phyloP scores from a whole-genome alignment of 1,284 basidiomycete genomes.

The Moniliophthora roreri region DNA sequence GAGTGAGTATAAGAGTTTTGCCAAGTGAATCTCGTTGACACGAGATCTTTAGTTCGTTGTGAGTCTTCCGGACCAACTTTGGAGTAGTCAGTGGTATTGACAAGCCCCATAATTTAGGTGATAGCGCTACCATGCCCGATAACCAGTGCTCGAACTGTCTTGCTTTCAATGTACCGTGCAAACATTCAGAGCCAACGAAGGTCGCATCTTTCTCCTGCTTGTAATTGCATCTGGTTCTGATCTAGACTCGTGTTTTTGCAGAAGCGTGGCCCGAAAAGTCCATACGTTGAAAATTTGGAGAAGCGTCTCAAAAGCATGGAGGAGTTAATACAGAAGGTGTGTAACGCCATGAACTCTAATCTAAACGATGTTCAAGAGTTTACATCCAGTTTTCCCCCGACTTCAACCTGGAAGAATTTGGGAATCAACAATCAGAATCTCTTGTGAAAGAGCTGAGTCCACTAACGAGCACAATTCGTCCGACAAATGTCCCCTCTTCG shows the following conservation, averaged over 20 bases:
- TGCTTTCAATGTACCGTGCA: constrained; percentile 63
- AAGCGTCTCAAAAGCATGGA: constrained; percentile 58
- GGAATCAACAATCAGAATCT: background rate
- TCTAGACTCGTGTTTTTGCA: constrained; percentile 19
- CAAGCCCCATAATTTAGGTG: constrained; percentile 32
- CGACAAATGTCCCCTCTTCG: background rate
- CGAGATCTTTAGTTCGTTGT: constrained; percentile 30
- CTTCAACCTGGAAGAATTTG: constrained; percentile 6
- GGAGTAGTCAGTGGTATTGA: background rate
- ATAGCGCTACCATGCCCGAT: constrained; percentile 51
- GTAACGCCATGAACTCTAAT: constrained; percentile 17
- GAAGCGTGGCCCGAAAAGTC: constrained; percentile 68
- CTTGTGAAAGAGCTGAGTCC: too few species aligned
- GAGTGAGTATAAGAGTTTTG: constrained; percentile 20
- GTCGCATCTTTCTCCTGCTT: constrained; percentile 25
- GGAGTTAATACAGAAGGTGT: constrained; percentile 45
- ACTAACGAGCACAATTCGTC: too few species aligned
- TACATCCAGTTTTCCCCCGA: background rate
- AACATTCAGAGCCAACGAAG: constrained; percentile 60
- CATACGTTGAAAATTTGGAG: constrained; percentile 10
- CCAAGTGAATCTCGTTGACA: background rate
- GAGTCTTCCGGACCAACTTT: constrained; percentile 1
- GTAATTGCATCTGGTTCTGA: background rate
- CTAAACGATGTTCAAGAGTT: constrained; percentile 6
- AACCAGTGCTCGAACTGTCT: constrained; percentile 69